These are phyloP conservation scores for Diaporthe ilicicola DNA, from an alignment of 2,329 filamentous ascomycete species.

Conservation along the genomic window DNA sequence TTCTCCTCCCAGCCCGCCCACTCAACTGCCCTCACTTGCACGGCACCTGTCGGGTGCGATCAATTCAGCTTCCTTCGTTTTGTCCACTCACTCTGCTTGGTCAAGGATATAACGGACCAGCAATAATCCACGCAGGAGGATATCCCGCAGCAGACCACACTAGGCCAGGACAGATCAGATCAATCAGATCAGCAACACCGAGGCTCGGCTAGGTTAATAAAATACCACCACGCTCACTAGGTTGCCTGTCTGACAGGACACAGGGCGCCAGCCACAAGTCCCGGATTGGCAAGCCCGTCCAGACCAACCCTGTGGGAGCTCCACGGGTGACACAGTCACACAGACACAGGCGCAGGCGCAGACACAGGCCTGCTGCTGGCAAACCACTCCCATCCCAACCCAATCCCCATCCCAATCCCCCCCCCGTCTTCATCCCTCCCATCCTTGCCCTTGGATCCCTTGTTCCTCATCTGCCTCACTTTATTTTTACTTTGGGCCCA, in stretches of 20 bases:
- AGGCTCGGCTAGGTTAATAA: slow-evolving; percentile 9
- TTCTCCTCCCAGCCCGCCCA: not conserved
- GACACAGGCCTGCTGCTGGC: not conserved
- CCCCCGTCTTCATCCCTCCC: slow-evolving; percentile 7
- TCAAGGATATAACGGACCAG: not conserved
- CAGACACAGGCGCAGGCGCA: slow-evolving; percentile 8
- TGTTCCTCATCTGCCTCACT: slow-evolving; percentile 23
- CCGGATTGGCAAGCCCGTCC: slow-evolving; percentile 14
- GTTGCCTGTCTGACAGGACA: slow-evolving; percentile 17
- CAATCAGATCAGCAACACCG: slow-evolving; percentile 16
- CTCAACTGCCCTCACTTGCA: not conserved
- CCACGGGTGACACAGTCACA: slow-evolving; percentile 12
- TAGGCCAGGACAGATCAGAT: not conserved
- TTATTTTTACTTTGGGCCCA: slow-evolving; percentile 16
- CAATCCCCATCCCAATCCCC: not conserved
- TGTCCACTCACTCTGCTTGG: not conserved
- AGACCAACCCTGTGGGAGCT: not conserved
- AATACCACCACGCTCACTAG: slow-evolving; percentile 5
- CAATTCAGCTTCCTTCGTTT: not conserved
- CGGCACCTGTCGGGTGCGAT: not conserved
- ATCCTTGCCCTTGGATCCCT: slow-evolving; percentile 1
- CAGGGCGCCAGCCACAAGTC: slow-evolving; percentile 19
- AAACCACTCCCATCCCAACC: not conserved
- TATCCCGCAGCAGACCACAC: not conserved
- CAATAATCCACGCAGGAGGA: not conserved